phyloP scores from a whole-genome alignment of 2,329 filamentous ascomycete species.

The Ramichloridium luteum region DNA sequence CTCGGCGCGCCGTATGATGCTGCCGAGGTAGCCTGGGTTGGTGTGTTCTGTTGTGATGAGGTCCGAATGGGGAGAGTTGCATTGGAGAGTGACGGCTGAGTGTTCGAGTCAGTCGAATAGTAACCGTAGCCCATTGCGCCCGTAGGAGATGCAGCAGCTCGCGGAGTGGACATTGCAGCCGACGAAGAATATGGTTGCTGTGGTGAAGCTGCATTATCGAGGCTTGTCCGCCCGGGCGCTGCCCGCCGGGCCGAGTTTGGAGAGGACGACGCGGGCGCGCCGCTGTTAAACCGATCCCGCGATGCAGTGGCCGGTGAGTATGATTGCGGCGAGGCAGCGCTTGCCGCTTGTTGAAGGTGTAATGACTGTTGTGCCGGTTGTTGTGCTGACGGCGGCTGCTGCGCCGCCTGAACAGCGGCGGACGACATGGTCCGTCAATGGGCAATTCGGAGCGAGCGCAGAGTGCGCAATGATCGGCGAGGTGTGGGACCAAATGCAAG shows the following conservation, averaged over 20 bases:
- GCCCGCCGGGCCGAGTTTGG: conserved; percentile 7
- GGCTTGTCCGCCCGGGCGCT: not conserved
- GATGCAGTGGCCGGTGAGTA: conserved; percentile 11
- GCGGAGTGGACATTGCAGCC: conserved; percentile 34
- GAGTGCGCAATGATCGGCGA: not conserved
- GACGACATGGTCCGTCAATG: conserved; percentile 11
- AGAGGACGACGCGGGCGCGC: not conserved
- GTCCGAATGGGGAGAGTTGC: conserved; percentile 18
- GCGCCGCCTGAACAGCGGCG: conserved; percentile 9
- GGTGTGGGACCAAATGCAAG: too few species aligned
- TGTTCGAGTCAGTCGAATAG: conserved; percentile 29
- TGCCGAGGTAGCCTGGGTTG: conserved; percentile 13
- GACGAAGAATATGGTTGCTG: conserved; percentile 24
- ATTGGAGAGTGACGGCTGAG: conserved; percentile 10
- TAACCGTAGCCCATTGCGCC: conserved; percentile 70
- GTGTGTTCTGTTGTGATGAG: conserved; percentile 10
- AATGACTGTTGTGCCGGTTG: conserved; percentile 5
- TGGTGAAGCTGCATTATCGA: conserved; percentile 30
- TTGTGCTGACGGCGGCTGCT: conserved; percentile 7
- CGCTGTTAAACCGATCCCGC: conserved; percentile 3
- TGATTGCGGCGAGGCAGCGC: conserved; percentile 9
- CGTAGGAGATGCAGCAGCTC: conserved; percentile 41
- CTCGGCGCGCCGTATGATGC: conserved; percentile 16
- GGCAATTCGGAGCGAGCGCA: not conserved
- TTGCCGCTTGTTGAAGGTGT: conserved; percentile 5